Percentiles rank a stretch among this genome's conserved stretches.
Conservation (phyloP, 495 filamentous ascomycete genomes). For the Lepidopterella palustris region DNA sequence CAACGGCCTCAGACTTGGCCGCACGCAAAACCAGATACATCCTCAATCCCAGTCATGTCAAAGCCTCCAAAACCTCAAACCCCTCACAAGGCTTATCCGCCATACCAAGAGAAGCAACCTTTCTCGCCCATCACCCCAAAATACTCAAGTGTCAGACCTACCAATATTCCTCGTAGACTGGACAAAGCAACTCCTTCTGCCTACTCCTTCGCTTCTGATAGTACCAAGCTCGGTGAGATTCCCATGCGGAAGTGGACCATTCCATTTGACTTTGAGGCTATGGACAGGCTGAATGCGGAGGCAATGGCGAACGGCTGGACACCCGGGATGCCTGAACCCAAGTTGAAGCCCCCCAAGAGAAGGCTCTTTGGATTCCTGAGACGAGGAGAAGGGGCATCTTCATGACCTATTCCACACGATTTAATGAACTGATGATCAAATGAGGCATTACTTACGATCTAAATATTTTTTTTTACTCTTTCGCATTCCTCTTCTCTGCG, state of each 20-base stretch:
- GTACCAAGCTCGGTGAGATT: constrained; percentile 41
- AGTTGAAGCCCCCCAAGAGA: constrained; percentile 12
- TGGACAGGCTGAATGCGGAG: constrained; percentile 31
- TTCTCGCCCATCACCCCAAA: not conserved
- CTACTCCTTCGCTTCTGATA: constrained; percentile 36
- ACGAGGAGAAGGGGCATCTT: not conserved
- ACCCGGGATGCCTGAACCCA: constrained; percentile 9
- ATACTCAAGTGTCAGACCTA: not conserved
- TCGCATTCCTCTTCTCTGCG: not conserved
- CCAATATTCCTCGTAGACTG: constrained; percentile 8
- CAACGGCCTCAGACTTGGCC: constrained; percentile 25
- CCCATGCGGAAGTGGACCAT: constrained; percentile 36
- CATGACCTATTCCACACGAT: not conserved
- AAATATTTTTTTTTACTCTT: not conserved
- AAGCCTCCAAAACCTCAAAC: constrained; percentile 1
- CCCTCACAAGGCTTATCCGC: not conserved
- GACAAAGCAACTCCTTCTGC: constrained; percentile 27
- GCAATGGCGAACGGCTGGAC: constrained; percentile 27
- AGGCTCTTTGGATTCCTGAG: constrained; percentile 26
- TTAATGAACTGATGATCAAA: not conserved
- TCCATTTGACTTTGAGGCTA: constrained; percentile 34
- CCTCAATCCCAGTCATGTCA: not conserved
- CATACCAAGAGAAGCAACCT: constrained; percentile 5
- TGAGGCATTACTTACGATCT: not conserved
- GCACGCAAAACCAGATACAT: constrained; percentile 2